Evolutionary conservation across 2,329 filamentous ascomycete genomes (phyloP).

Genomic region (Diaporthe humulicola): DNA sequence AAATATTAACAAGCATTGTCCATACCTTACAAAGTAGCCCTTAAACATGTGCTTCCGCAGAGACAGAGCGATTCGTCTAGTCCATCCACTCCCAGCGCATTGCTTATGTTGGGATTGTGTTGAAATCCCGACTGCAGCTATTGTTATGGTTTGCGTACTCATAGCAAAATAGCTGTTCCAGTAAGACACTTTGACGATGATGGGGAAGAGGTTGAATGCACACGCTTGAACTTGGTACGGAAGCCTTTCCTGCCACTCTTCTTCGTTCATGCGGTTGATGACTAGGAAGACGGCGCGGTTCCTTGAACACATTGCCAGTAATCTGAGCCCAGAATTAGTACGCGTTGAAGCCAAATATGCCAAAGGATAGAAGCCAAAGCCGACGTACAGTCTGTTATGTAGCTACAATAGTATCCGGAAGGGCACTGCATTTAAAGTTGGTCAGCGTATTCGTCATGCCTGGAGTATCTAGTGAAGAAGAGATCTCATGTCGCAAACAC

Average conservation of each 20-base stretch:
- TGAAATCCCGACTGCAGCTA: too few species aligned
- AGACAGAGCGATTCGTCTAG: too few species aligned
- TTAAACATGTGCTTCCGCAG: too few species aligned
- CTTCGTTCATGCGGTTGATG: neutral
- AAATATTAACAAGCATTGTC: too few species aligned
- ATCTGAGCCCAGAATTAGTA: neutral
- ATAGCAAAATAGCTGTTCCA: too few species aligned
- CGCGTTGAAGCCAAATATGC: rapidly evolving
- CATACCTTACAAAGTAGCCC: too few species aligned
- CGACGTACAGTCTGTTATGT: neutral
- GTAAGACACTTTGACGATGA: neutral
- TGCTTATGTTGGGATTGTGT: too few species aligned
- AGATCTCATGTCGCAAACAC: too few species aligned
- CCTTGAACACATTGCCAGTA: constrained; percentile 20
- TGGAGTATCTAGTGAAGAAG: too few species aligned
- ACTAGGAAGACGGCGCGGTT: neutral
- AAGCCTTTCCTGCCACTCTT: neutral
- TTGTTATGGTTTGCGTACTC: too few species aligned
- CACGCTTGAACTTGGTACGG: neutral
- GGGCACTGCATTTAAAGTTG: constrained; percentile 5
- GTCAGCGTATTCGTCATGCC: neutral
- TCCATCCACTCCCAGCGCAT: too few species aligned
- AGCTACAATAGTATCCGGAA: constrained; percentile 10
- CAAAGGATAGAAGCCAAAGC: neutral
- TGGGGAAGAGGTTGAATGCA: neutral